phyloP scores from a whole-genome alignment of 257 asterid genomes.

The Sherardia arvensis region DNA sequence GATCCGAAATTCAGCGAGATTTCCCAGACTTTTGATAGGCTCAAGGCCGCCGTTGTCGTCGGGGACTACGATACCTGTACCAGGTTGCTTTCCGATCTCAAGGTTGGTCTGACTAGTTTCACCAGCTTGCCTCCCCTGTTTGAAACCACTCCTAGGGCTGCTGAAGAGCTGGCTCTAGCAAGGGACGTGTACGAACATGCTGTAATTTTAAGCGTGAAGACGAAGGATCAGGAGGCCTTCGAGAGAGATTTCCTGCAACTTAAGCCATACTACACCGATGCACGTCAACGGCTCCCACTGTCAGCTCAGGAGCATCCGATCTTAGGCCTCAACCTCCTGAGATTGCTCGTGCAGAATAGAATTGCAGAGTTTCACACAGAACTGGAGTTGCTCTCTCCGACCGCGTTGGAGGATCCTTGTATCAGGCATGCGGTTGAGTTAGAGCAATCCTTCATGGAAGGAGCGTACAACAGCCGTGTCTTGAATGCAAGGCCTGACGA shows the following conservation, averaged over 20 bases:
- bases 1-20: constrained; percentile 63
- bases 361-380: constrained; percentile 96
- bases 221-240: too few relatives aligned
- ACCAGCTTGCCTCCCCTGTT: too few relatives aligned
- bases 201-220: constrained; percentile 63
- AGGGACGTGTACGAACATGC: constrained; percentile 94
- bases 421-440: constrained; percentile 91
- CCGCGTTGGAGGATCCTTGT: constrained; percentile 80
- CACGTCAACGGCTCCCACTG: too few relatives aligned
- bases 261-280: too few relatives aligned
- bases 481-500: constrained; percentile 88
- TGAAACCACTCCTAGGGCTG: constrained; percentile 31
- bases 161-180: constrained; percentile 37
- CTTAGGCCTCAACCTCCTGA: constrained; percentile 91
- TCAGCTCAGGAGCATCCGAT: constrained; percentile 91
- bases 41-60: constrained; percentile 59
- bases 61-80: constrained; percentile 60
- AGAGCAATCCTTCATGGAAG: constrained; percentile 98
- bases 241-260: too few relatives aligned
- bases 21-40: constrained; percentile 55
- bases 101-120: constrained; percentile 49
- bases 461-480: constrained; percentile 94
- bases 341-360: constrained; percentile 93
- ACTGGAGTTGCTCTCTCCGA: constrained; percentile 67
- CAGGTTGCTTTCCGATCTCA: constrained; percentile 61